A percentile compares a stretch with the other conserved stretches of the same genome.
phyloP scores from a whole-genome alignment of 1,284 basidiomycete genomes.

The Acaromyces ingoldii region DNA sequence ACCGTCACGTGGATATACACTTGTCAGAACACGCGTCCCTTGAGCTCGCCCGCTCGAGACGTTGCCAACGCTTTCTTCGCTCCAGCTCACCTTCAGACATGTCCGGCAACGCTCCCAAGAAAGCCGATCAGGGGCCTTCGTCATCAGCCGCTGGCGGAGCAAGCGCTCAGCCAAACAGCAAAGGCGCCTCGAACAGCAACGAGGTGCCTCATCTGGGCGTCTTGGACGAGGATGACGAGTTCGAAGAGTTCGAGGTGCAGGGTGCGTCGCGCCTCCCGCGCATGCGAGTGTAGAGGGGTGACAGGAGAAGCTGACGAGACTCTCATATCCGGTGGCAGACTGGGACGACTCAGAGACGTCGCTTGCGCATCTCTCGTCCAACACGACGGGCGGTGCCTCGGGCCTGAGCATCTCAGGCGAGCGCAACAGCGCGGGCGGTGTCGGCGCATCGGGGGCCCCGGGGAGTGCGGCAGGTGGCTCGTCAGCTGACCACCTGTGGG shows the following conservation, averaged over 20 bases:
- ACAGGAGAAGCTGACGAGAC: neutral
- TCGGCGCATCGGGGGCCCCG: conserved; percentile 11
- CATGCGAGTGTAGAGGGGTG: neutral
- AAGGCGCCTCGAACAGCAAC: too few species aligned
- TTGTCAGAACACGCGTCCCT: too few species aligned
- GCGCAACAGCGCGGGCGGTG: conserved; percentile 25
- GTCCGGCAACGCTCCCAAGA: too few species aligned
- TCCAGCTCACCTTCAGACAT: too few species aligned
- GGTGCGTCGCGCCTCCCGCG: conserved; percentile 22
- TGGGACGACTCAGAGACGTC: conserved; percentile 77
- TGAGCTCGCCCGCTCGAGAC: too few species aligned
- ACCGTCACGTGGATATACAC: too few species aligned
- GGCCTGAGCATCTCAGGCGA: conserved; percentile 21
- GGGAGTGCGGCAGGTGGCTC: conserved; percentile 1
- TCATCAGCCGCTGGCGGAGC: too few species aligned
- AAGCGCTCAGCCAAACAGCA: too few species aligned
- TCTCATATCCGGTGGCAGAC: conserved; percentile 56
- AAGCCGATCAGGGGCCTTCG: too few species aligned
- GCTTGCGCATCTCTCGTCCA: conserved; percentile 61
- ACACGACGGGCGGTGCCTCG: conserved; percentile 47
- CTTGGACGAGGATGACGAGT: conserved; percentile 50
- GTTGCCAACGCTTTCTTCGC: too few species aligned
- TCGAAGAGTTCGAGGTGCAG: conserved; percentile 49
- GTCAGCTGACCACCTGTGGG: conserved; percentile 70
- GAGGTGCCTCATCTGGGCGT: conserved; percentile 39